phyloP scores from a whole-genome alignment of 2,329 filamentous ascomycete species.

The Pseudogymnoascus sp. region DNA sequence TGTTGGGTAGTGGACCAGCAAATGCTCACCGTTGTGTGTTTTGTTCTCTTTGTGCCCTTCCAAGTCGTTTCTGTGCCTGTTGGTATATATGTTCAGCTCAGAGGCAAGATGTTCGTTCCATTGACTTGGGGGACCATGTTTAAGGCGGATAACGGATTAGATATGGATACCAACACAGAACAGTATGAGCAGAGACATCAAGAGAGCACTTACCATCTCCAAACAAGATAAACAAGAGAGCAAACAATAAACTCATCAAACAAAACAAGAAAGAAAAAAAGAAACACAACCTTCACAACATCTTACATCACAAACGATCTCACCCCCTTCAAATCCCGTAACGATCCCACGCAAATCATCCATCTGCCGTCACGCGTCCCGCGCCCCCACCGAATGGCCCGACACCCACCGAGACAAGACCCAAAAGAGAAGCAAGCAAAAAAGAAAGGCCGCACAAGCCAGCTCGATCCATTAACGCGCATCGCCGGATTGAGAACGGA shows the following conservation, averaged over 20 bases:
- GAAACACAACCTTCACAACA: neutral
- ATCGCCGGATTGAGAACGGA: neutral
- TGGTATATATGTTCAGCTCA: neutral
- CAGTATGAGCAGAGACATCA: neutral
- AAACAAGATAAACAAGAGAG: neutral
- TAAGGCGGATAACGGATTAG: no score
- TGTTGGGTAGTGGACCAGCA: no score
- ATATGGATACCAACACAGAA: neutral
- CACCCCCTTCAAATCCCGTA: neutral
- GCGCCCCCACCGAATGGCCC: neutral
- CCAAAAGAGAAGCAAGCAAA: neutral
- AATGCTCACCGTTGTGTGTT: neutral
- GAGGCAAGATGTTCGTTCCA: neutral
- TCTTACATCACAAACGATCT: neutral
- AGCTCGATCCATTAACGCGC: neutral
- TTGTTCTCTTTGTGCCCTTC: no score
- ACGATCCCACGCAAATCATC: neutral
- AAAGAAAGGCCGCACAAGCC: neutral
- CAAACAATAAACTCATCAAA: neutral
- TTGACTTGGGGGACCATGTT: neutral
- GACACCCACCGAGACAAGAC: neutral
- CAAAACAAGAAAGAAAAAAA: neutral
- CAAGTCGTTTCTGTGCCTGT: neutral
- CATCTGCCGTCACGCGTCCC: neutral
- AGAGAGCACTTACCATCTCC: neutral